Evolutionary conservation across 129 eudicot species (phyloP).

Genomic region (Flaveria trinervia): DNA sequence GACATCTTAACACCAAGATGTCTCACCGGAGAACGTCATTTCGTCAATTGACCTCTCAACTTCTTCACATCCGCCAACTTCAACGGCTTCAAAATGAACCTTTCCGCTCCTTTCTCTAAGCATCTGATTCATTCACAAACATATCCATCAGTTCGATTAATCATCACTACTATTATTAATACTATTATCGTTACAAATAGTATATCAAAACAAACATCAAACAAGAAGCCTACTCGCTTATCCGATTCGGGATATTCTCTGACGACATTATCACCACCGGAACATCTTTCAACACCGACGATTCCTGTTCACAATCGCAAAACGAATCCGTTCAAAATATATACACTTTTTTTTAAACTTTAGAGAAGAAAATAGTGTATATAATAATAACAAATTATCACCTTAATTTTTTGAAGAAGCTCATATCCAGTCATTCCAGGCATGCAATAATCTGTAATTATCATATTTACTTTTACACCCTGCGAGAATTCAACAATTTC

Average conservation of each 20-base stretch:
- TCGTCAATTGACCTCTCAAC: background rate
- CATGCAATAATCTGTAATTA: constrained; percentile 87
- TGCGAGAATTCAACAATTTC: constrained; percentile 29
- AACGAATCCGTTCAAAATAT: background rate
- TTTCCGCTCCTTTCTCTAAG: constrained; percentile 8
- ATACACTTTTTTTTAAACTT: background rate
- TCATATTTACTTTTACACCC: constrained; percentile 62
- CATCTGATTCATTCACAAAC: constrained; percentile 3
- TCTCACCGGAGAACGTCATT: background rate
- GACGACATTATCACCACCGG: constrained; percentile 89
- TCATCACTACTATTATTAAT: background rate
- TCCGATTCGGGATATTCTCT: constrained; percentile 75
- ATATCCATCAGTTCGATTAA: background rate
- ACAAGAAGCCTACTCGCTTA: constrained; percentile 46
- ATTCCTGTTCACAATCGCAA: constrained; percentile 52
- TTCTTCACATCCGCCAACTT: background rate
- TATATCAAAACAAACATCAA: too few species aligned
- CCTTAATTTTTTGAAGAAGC: constrained; percentile 85
- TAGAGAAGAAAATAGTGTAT: background rate
- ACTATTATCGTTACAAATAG: background rate
- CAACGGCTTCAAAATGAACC: constrained; percentile 11
- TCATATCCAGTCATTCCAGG: constrained; percentile 92
- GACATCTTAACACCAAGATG: too few species aligned
- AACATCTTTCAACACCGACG: constrained; percentile 64
- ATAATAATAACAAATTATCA: constrained; percentile 10